A percentile compares a stretch with the other conserved stretches of the same genome.
Evolutionary conservation across 495 filamentous ascomycete genomes (phyloP).

Genomic region (Aspergillus egyptiacus): DNA sequence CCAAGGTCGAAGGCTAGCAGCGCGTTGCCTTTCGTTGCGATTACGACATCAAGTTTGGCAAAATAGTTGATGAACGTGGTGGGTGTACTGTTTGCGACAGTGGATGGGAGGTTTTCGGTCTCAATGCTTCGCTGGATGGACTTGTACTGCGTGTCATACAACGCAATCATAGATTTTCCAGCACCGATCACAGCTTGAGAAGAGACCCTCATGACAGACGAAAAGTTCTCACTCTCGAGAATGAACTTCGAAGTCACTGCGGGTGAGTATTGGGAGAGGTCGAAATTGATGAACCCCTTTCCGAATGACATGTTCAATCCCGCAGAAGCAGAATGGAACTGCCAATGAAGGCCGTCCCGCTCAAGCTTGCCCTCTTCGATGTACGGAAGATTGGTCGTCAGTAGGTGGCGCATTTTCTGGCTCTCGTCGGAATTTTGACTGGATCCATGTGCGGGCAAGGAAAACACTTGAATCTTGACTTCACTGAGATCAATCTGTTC

Average conservation of each 20-base stretch:
- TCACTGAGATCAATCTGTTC: conserved; percentile 28
- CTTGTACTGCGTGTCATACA: conserved; percentile 63
- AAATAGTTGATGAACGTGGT: conserved; percentile 53
- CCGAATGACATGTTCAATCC: conserved; percentile 40
- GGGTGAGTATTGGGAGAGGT: conserved; percentile 42
- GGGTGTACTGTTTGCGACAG: conserved; percentile 12
- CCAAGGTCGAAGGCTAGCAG: conserved; percentile 60
- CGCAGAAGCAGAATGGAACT: conserved; percentile 40
- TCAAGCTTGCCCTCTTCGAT: conserved; percentile 25
- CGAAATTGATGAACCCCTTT: conserved; percentile 39
- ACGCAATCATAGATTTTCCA: conserved; percentile 39
- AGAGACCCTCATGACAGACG: conserved; percentile 42
- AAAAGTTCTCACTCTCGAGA: conserved; percentile 34
- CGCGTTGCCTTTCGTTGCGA: conserved; percentile 51
- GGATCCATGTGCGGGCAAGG: conserved; percentile 26
- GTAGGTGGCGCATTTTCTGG: conserved; percentile 35
- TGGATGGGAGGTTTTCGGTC: conserved; percentile 36
- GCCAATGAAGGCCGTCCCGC: conserved; percentile 31
- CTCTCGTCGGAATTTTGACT: conserved; percentile 24
- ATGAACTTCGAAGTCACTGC: conserved; percentile 38
- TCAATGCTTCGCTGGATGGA: conserved; percentile 54
- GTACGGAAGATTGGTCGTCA: conserved; percentile 34
- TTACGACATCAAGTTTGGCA: conserved; percentile 54
- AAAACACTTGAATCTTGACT: conserved; percentile 40
- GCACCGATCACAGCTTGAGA: conserved; percentile 42